Evolutionary conservation across 805 yeast species (phyloP).

Genomic region (Metschnikowia colocasiae): DNA sequence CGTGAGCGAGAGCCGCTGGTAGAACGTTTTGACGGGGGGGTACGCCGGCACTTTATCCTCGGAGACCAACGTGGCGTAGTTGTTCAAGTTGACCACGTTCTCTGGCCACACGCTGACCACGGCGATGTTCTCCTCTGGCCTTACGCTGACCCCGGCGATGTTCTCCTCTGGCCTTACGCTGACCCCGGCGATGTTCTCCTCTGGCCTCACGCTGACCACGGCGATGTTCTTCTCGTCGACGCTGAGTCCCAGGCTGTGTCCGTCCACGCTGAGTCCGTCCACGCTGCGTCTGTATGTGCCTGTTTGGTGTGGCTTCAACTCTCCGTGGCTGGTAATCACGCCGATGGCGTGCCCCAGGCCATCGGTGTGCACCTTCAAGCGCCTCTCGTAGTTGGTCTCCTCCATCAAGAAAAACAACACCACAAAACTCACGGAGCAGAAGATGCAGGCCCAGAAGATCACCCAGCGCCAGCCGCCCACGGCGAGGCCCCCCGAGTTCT

Average conservation of each 20-base stretch:
- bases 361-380: conserved; percentile 8
- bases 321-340: conserved; percentile 12
- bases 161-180: no score
- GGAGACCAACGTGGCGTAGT: conserved; percentile 9
- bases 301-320: not conserved
- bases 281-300: no score
- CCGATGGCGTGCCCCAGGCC: conserved; percentile 9
- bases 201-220: not conserved
- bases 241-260: not conserved
- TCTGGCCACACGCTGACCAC: not conserved
- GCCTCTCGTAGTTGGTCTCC: conserved; percentile 17
- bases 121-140: conserved; percentile 1
- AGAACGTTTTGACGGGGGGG: conserved; percentile 11
- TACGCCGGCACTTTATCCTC: conserved; percentile 7
- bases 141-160: not conserved
- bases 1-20: conserved; percentile 14
- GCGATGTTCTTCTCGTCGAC: conserved; percentile 2
- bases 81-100: conserved; percentile 3
- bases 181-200: no score
- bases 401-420: conserved; percentile 18
- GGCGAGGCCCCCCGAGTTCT: conserved; percentile 7
- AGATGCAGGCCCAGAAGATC: conserved; percentile 15
- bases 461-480: conserved; percentile 19
- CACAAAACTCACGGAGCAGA: conserved; percentile 9
- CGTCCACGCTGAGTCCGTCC: no score